Evolutionary conservation across 768 basidiomycete genomes (phyloP), one percentile per base, ranked within the genome.

Genomic region (Leccinum subgranulosum): DNA sequence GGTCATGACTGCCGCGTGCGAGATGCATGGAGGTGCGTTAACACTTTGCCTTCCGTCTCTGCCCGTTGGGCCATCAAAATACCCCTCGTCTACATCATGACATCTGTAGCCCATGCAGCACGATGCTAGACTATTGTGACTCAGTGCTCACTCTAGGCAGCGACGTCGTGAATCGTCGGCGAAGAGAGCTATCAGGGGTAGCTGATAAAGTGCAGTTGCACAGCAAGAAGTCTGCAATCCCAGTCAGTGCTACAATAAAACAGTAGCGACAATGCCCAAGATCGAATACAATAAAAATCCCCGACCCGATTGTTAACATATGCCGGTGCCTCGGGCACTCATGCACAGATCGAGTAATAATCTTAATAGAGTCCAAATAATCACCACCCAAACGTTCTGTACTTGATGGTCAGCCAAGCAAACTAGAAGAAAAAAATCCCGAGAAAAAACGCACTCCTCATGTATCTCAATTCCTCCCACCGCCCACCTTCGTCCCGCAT

Each of bases 381-480:
- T 73, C 55, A 71, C 71, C 71, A 71, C 2, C 69, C 71, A 27
- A 71, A 72, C 28, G 69, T 64, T 50, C 69, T 71, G 27, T 25
- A 36, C 19, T 21, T 27, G 39, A 43, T 21, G 14, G n/a, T 68
- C 58, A 70, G 58, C 49, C 41, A 54, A 52, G 3, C 15, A 23
- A 27, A 3, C 21, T n/a, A 12, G 14, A 25, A n/a, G n/a, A n/a
- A n/a, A n/a, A n/a, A 48, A 33, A n/a, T 9, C 1, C 17, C 17
- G 17, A 39, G 3, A 25, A 10, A 56, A 28, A 50, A 76, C 75
- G 55, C 53, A 78, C 74, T 78, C 77, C 55, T 77, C 74, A 25
- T 77, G 73, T 31, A 78, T 63, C 61, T 77, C 74, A 57, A 78
- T 66, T 39, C 77, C 77, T 49, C 77, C 77, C 12, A 76, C 71